These are phyloP conservation scores for Fraxinus anomala DNA, from an alignment of 257 asterid genomes.

Conservation along the genomic window DNA sequence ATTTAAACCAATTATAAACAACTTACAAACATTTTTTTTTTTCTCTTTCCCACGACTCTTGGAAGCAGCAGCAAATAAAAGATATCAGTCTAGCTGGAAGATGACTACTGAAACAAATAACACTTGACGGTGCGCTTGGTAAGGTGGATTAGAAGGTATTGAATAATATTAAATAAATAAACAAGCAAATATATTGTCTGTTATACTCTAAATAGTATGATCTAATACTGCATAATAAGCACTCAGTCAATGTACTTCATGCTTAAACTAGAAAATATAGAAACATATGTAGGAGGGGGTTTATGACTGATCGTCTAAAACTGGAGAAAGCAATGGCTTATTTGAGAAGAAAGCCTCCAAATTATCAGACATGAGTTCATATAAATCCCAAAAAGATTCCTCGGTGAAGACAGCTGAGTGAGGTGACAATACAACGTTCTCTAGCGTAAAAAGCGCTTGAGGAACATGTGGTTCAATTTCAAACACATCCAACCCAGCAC, in stretches of 20 bases:
- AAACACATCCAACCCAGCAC: conserved; percentile 48
- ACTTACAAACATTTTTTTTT: too few species aligned
- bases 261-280: not conserved
- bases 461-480: conserved; percentile 46
- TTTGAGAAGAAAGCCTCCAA: conserved; percentile 43
- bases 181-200: not conserved
- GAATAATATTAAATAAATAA: too few species aligned
- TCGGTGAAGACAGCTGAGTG: conserved; percentile 40
- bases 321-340: conserved; percentile 37
- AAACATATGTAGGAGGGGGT: not conserved
- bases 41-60: not conserved
- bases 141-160: not conserved
- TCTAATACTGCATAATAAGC: not conserved
- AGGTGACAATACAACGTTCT: conserved; percentile 64
- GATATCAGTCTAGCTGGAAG: not conserved
- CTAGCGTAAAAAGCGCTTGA: conserved; percentile 38
- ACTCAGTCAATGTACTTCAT: not conserved
- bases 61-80: not conserved
- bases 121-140: not conserved
- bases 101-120: not conserved
- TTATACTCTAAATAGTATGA: too few species aligned
- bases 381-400: conserved; percentile 29
- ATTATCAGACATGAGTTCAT: conserved; percentile 27
- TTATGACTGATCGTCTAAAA: conserved; percentile 18
- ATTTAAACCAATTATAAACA: not conserved